Percentiles rank a stretch among this genome's conserved stretches.
Conservation (phyloP, 2,329 filamentous ascomycete genomes). For the Penicillium paneum region DNA sequence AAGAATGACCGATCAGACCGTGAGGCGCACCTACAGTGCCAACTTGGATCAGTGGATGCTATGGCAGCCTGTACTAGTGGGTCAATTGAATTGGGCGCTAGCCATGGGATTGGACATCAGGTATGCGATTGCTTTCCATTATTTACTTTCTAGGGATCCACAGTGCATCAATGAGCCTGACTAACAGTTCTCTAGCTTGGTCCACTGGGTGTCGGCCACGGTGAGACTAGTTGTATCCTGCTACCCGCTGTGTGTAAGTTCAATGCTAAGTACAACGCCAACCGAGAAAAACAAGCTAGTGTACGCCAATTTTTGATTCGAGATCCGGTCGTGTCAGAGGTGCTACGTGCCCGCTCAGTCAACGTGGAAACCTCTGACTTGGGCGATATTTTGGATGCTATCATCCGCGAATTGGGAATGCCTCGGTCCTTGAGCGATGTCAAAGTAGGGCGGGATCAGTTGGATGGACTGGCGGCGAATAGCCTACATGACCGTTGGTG, state of each 20-base stretch:
- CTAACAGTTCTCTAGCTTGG: conserved; percentile 37
- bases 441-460: conserved; percentile 48
- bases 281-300: conserved; percentile 43
- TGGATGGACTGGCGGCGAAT: conserved; percentile 46
- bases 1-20: conserved; percentile 38
- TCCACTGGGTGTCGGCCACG: conserved; percentile 57
- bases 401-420: conserved; percentile 54
- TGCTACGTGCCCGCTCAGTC: conserved; percentile 34
- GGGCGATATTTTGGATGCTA: conserved; percentile 51
- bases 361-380: conserved; percentile 40
- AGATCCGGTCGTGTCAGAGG: conserved; percentile 34
- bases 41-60: conserved; percentile 52
- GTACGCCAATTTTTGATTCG: conserved; percentile 43
- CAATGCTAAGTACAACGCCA: conserved; percentile 48
- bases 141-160: not conserved
- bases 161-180: not conserved
- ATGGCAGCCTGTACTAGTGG: conserved; percentile 48
- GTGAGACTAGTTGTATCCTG: conserved; percentile 58
- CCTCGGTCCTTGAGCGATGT: conserved; percentile 54
- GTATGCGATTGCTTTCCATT: conserved; percentile 25
- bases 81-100: conserved; percentile 47
- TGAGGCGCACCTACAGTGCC: conserved; percentile 47
- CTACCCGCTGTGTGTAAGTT: conserved; percentile 57
- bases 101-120: conserved; percentile 54
- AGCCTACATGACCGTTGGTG: conserved; percentile 24